phyloP scores from a whole-genome alignment of 1,139 yeast species.

The Pichia cactophila region DNA sequence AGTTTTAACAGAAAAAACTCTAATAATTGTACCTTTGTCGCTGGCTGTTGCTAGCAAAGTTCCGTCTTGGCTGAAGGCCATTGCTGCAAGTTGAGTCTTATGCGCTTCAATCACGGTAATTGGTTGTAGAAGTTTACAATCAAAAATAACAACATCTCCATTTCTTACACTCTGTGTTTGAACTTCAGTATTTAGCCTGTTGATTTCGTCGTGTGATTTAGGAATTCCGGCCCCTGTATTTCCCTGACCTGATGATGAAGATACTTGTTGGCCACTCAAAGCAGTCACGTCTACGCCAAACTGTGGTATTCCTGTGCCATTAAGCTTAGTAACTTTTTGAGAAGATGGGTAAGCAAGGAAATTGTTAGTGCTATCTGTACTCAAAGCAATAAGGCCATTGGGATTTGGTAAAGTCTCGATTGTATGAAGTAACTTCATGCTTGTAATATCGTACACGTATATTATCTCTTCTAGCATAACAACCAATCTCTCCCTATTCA shows the following conservation, averaged over 20 bases:
- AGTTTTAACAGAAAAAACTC: conserved; percentile 78
- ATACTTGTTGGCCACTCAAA: conserved; percentile 9
- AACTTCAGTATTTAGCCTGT: conserved; percentile 8
- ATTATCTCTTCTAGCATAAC: conserved; percentile 61
- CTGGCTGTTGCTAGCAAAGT: conserved; percentile 85
- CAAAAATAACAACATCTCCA: conserved; percentile 87
- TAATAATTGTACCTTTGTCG: conserved; percentile 86
- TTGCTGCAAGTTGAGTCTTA: conserved; percentile 73
- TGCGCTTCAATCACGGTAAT: conserved; percentile 90
- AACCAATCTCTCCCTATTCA: conserved; percentile 59
- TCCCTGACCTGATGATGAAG: not conserved
- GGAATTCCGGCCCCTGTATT: not conserved
- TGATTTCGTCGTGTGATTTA: conserved; percentile 3
- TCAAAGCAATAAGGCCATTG: conserved; percentile 42
- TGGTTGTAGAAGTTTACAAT: conserved; percentile 72
- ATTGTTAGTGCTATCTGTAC: conserved; percentile 57
- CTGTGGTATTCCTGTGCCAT: conserved; percentile 16
- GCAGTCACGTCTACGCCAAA: conserved; percentile 7
- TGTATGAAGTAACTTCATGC: conserved; percentile 60
- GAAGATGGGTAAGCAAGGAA: conserved; percentile 88
- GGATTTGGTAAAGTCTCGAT: conserved; percentile 41
- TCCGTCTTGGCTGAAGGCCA: conserved; percentile 76
- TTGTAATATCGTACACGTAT: conserved; percentile 64
- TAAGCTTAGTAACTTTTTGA: conserved; percentile 31
- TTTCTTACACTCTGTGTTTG: conserved; percentile 34